These are phyloP conservation scores for Trichophyton schoenleinii DNA, from an alignment of 2,329 filamentous ascomycete species.

Conservation along the genomic window DNA sequence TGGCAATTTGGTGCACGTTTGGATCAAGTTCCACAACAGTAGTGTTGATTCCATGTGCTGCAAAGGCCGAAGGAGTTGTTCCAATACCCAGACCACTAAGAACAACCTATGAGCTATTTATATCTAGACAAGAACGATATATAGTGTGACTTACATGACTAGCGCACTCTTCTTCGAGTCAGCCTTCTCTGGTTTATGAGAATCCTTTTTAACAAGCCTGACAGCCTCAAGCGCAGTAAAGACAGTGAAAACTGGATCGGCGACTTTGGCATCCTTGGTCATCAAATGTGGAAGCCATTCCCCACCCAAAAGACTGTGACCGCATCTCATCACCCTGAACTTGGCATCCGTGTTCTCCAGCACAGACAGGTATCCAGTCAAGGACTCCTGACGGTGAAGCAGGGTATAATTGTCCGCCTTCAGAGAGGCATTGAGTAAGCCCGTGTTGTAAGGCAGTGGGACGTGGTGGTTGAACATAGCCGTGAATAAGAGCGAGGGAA, in stretches of 20 bases:
- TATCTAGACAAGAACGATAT: not conserved
- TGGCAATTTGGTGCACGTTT: slow-evolving; percentile 70
- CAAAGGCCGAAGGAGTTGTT: slow-evolving; percentile 74
- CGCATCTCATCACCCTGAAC: slow-evolving; percentile 77
- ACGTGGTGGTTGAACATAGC: slow-evolving; percentile 62
- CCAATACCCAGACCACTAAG: slow-evolving; percentile 76
- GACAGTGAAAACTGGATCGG: slow-evolving; percentile 88
- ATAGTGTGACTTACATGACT: slow-evolving; percentile 54
- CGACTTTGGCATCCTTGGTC: slow-evolving; percentile 44
- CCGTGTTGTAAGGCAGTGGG: slow-evolving; percentile 47
- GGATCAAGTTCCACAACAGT: slow-evolving; percentile 94
- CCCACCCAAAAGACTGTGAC: slow-evolving; percentile 86
- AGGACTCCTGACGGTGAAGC: slow-evolving; percentile 68
- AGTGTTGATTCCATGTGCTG: slow-evolving; percentile 78
- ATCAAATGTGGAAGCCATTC: slow-evolving; percentile 57
- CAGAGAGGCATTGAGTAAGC: slow-evolving; percentile 54
- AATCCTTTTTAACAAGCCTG: slow-evolving; percentile 55
- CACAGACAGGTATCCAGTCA: slow-evolving; percentile 87
- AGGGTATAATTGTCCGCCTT: slow-evolving; percentile 56
- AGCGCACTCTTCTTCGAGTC: slow-evolving; percentile 66
- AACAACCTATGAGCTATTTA: not conserved
- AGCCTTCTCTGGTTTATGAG: slow-evolving; percentile 22
- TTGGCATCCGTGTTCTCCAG: slow-evolving; percentile 58
- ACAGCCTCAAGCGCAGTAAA: slow-evolving; percentile 93
- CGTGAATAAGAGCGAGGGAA: slow-evolving; percentile 56